These are phyloP conservation scores for Ustilago sp. DNA, from an alignment of 1,284 basidiomycete genomes.

Conservation along the genomic window DNA sequence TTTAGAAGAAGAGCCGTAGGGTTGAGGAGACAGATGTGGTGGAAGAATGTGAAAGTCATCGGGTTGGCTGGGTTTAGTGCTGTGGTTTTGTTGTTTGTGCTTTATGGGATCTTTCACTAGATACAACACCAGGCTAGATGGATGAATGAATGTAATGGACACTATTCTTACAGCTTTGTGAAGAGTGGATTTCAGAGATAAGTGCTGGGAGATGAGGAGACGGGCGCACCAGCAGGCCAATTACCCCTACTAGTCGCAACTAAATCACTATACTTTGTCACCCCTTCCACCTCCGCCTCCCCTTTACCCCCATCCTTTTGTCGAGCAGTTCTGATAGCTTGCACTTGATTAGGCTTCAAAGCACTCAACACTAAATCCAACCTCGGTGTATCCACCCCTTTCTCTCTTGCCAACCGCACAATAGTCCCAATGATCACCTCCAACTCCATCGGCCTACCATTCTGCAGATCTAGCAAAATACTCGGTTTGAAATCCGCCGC, in stretches of 20 bases:
- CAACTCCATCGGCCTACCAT: constrained; percentile 62
- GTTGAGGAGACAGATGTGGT: constrained; percentile 94
- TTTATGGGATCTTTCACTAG: constrained; percentile 40
- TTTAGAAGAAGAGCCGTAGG: constrained; percentile 90
- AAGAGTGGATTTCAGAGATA: constrained; percentile 22
- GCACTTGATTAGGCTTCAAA: constrained; percentile 57
- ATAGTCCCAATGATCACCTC: constrained; percentile 59
- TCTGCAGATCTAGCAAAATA: constrained; percentile 63
- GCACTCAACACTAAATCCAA: constrained; percentile 60
- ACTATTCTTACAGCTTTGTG: no score
- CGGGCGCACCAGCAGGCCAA: constrained; percentile 46
- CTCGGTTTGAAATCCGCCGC: constrained; percentile 59
- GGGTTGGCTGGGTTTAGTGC: constrained; percentile 79
- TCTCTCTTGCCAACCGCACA: constrained; percentile 41
- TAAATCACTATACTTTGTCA: constrained; percentile 19
- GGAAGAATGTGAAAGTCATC: constrained; percentile 78
- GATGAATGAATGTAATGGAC: no score
- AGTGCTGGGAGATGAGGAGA: constrained; percentile 8
- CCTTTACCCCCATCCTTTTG: not conserved
- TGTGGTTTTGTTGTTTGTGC: constrained; percentile 73
- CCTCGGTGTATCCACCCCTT: constrained; percentile 56
- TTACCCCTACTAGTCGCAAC: constrained; percentile 36
- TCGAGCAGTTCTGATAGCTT: constrained; percentile 21
- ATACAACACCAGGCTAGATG: not conserved
- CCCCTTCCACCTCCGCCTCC: not conserved